Percentiles rank a stretch among this genome's conserved stretches.
Conservation (phyloP, 108 stramenopile genomes). For the Skeletonema costatum region DNA sequence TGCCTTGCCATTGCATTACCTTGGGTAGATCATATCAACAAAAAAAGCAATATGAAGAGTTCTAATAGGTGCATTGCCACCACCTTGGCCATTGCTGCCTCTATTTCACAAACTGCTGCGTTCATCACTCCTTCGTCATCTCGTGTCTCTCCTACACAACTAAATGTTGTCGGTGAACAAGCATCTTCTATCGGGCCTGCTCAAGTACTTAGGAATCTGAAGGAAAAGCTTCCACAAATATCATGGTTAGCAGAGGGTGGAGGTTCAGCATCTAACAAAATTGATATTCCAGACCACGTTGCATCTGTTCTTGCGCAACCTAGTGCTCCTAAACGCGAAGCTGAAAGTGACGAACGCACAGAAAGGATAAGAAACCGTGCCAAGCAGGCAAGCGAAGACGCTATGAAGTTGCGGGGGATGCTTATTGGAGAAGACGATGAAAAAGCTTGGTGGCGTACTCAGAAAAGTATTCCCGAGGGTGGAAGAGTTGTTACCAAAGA, state of each 20-base stretch:
- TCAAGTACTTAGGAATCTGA: slow-evolving; percentile 57
- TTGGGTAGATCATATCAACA: background rate
- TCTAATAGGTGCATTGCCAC: background rate
- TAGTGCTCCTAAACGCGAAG: slow-evolving; percentile 64
- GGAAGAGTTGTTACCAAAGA: slow-evolving; percentile 66
- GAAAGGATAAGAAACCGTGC: slow-evolving; percentile 61
- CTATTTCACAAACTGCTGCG: background rate
- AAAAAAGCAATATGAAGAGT: background rate
- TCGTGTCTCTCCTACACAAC: slow-evolving; percentile 8
- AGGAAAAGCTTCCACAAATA: slow-evolving; percentile 61
- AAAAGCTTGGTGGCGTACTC: slow-evolving; percentile 77
- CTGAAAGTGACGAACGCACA: slow-evolving; percentile 76
- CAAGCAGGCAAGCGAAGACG: slow-evolving; percentile 69
- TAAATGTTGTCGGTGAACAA: slow-evolving; percentile 61
- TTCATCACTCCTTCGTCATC: background rate
- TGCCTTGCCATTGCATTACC: background rate
- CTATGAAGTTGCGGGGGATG: slow-evolving; percentile 61
- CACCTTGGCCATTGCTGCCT: background rate
- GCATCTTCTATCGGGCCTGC: slow-evolving; percentile 74
- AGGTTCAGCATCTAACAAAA: slow-evolving; percentile 55
- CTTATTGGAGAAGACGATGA: slow-evolving; percentile 52
- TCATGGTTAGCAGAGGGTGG: slow-evolving; percentile 70
- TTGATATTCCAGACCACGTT: slow-evolving; percentile 73
- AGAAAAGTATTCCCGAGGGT: slow-evolving; percentile 47
- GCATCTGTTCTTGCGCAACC: slow-evolving; percentile 51